A percentile compares a stretch with the other conserved stretches of the same genome.
These are phyloP conservation scores for Funneliformis mosseae DNA, from an alignment of 192 early-diverging fungal species.

Conservation along the genomic window DNA sequence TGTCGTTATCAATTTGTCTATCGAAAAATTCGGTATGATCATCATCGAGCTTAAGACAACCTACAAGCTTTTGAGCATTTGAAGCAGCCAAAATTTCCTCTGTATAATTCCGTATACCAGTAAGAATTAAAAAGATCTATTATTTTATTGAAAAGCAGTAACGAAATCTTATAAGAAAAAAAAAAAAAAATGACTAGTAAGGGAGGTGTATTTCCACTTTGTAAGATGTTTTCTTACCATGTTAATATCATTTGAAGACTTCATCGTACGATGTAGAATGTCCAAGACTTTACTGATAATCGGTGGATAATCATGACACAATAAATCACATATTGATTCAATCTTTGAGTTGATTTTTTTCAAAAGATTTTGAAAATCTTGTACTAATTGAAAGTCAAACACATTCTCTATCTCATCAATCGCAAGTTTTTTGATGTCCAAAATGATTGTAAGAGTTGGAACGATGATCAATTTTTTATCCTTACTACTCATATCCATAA, in stretches of 20 bases:
- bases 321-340: neutral
- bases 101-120: neutral
- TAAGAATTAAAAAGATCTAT: neutral
- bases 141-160: too few species aligned
- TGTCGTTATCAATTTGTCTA: neutral
- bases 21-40: neutral
- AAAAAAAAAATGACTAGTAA: neutral
- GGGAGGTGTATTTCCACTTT: neutral
- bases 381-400: neutral
- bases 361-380: neutral
- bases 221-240: neutral
- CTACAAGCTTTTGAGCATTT: neutral
- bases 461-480: neutral
- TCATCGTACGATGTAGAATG: neutral
- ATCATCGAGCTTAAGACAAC: neutral
- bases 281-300: slow-evolving; percentile 3
- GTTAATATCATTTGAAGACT: neutral
- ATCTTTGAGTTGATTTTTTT: neutral
- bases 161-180: neutral
- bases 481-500: neutral
- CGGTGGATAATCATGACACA: neutral
- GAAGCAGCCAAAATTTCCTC: neutral
- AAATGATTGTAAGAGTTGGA: neutral
- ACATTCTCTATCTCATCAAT: neutral
- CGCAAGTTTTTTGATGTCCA: neutral